phyloP scores from a whole-genome alignment of 2,329 filamentous ascomycete genomes.

The Fusarium pseudonygamai region DNA sequence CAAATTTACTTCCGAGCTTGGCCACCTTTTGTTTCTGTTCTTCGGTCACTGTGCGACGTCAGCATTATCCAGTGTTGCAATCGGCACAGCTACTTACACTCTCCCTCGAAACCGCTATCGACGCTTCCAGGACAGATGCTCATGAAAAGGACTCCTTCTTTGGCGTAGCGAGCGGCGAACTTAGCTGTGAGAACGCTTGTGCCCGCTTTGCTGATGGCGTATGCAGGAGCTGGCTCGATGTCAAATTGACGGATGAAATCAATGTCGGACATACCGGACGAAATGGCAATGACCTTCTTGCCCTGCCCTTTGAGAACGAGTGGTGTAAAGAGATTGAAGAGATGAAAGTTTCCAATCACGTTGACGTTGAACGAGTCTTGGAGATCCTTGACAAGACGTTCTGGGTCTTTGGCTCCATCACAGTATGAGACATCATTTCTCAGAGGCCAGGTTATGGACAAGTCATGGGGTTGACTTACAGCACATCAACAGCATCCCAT shows the following conservation, averaged over 20 bases:
- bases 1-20: background rate
- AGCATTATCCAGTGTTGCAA: background rate
- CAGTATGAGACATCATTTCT: background rate
- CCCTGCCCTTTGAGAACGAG: background rate
- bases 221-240: background rate
- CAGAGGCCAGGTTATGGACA: fast-evolving
- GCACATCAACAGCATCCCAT: background rate
- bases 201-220: background rate
- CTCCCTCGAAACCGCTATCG: background rate
- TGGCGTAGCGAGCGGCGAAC: background rate
- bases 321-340: background rate
- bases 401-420: background rate
- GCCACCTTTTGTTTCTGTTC: background rate
- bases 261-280: background rate
- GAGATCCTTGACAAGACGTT: background rate
- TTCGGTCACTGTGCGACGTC: background rate
- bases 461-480: background rate
- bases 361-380: background rate
- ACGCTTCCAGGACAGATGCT: background rate
- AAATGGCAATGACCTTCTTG: background rate
- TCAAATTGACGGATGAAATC: background rate
- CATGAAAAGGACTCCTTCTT: background rate
- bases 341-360: background rate
- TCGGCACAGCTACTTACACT: background rate
- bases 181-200: background rate